Conservation (phyloP, 2,329 filamentous ascomycete species). For the Chlorencoelia australis region DNA sequence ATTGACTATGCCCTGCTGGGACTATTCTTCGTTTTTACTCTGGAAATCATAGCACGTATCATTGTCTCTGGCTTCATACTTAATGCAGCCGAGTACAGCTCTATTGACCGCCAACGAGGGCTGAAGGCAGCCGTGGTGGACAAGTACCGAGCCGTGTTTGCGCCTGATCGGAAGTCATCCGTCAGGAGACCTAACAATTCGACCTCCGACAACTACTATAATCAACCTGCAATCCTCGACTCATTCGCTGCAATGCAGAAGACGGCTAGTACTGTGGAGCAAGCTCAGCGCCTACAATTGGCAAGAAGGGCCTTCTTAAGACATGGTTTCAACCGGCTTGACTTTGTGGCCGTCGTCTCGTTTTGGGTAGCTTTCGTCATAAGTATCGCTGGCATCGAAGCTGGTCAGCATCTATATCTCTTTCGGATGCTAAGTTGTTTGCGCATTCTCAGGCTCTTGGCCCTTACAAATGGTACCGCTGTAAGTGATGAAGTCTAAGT, state of each 20-base stretch:
- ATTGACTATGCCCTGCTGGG: conserved; percentile 50
- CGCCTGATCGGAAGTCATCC: conserved; percentile 57
- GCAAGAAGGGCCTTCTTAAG: conserved; percentile 86
- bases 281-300: conserved; percentile 75
- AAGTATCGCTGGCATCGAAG: conserved; percentile 59
- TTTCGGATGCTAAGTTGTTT: conserved; percentile 96
- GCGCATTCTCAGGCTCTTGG: conserved; percentile 81
- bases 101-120: conserved; percentile 69
- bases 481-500: conserved; percentile 38
- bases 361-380: conserved; percentile 88
- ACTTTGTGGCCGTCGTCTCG: conserved; percentile 88
- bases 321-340: conserved; percentile 90
- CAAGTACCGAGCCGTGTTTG: conserved; percentile 70
- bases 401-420: conserved; percentile 64
- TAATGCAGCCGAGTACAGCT: conserved; percentile 87
- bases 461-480: conserved; percentile 85
- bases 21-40: conserved; percentile 81
- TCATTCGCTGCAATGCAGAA: conserved; percentile 46
- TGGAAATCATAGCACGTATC: conserved; percentile 73
- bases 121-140: conserved; percentile 63
- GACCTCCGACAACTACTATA: conserved; percentile 10
- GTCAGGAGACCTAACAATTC: conserved; percentile 15
- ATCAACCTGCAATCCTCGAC: conserved; percentile 18
- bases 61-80: conserved; percentile 90
- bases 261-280: conserved; percentile 49